Evolutionary conservation across 345 rosid species (phyloP).

Genomic region (Salix suchowensis): DNA sequence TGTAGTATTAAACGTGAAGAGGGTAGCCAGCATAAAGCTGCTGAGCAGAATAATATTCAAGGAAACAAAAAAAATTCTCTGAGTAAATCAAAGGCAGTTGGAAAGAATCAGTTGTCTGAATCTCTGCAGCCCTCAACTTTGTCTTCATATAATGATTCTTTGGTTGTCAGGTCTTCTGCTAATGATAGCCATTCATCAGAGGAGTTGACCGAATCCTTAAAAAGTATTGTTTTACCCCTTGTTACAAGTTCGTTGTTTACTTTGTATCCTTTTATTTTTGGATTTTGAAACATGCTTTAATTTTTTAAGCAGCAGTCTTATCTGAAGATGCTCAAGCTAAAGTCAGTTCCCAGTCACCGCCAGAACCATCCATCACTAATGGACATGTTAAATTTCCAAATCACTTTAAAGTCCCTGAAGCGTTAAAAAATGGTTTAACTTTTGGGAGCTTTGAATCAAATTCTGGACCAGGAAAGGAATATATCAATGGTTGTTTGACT

Average conservation of each 20-base stretch:
- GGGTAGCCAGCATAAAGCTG: constrained; percentile 23
- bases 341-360: constrained; percentile 30
- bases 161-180: constrained; percentile 25
- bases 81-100: constrained; percentile 25
- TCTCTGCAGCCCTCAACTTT: constrained; percentile 27
- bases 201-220: constrained; percentile 18
- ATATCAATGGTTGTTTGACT: constrained; percentile 43
- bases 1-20: constrained; percentile 26
- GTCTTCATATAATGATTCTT: constrained; percentile 16
- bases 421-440: constrained; percentile 61
- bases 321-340: constrained; percentile 32
- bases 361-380: constrained; percentile 32
- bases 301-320: constrained; percentile 26
- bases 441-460: constrained; percentile 79
- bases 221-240: constrained; percentile 33
- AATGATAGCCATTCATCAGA: constrained; percentile 20
- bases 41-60: constrained; percentile 29
- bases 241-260: not conserved
- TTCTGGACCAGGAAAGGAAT: constrained; percentile 34
- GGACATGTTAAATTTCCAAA: constrained; percentile 72
- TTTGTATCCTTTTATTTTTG: not conserved
- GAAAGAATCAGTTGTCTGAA: constrained; percentile 29
- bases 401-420: constrained; percentile 68
- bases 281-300: not conserved
- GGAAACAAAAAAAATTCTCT: constrained; percentile 21